phyloP scores from a whole-genome alignment of 2,329 filamentous ascomycete species.

The Ascosphaera pollenicola region DNA sequence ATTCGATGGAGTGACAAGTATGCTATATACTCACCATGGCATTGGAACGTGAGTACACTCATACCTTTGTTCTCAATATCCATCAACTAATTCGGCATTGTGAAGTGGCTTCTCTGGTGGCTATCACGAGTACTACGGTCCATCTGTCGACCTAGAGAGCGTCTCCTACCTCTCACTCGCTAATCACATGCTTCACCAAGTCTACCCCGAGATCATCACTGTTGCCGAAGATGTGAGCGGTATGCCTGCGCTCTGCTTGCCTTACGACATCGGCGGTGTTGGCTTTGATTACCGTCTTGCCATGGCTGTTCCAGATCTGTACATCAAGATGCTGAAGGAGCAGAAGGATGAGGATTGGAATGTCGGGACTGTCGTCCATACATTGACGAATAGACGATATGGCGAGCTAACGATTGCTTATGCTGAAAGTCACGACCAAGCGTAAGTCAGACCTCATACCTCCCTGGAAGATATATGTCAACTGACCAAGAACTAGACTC shows the following conservation, averaged over 20 bases:
- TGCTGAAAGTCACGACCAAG: slow-evolving; percentile 92
- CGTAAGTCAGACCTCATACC: slow-evolving; percentile 35
- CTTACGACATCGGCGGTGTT: slow-evolving; percentile 66
- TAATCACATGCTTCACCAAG: slow-evolving; percentile 81
- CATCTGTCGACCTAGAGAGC: slow-evolving; percentile 74
- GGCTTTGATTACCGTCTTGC: slow-evolving; percentile 94
- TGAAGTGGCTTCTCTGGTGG: slow-evolving; percentile 79
- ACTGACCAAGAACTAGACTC: slow-evolving; percentile 31
- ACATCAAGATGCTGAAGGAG: slow-evolving; percentile 97
- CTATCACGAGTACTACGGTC: slow-evolving; percentile 94
- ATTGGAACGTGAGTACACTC: slow-evolving; percentile 61
- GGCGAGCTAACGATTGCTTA: slow-evolving; percentile 98
- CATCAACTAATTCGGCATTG: slow-evolving; percentile 1
- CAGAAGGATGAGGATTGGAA: slow-evolving; percentile 82
- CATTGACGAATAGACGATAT: slow-evolving; percentile 75
- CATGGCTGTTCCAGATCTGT: slow-evolving; percentile 97
- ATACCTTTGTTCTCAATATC: not conserved
- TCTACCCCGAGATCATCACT: slow-evolving; percentile 75
- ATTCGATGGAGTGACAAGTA: slow-evolving; percentile 95
- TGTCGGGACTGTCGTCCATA: slow-evolving; percentile 63
- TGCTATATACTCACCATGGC: slow-evolving; percentile 90
- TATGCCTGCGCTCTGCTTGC: slow-evolving; percentile 90
- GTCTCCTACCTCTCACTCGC: slow-evolving; percentile 90
- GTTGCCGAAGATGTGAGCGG: slow-evolving; percentile 95
- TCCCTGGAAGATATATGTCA: not conserved